Evolutionary conservation across 768 basidiomycete species (phyloP).

Genomic region (Suillus ampliporus): DNA sequence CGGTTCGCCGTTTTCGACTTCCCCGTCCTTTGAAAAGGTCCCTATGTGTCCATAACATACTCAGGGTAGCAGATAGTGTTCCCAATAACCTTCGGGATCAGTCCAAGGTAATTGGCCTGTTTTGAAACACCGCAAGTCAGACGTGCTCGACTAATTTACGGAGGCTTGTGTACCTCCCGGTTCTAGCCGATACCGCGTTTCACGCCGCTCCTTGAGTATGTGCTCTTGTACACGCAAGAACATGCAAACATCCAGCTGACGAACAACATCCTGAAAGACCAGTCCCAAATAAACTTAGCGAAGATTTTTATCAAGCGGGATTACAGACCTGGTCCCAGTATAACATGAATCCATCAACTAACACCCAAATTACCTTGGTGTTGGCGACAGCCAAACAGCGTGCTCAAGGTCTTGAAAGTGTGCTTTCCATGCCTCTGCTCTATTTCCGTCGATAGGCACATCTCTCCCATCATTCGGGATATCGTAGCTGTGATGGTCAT

Average conservation of each 20-base stretch:
- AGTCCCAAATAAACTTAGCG: neutral
- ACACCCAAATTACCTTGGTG: conserved; percentile 70
- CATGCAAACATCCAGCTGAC: conserved; percentile 75
- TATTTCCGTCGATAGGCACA: conserved; percentile 58
- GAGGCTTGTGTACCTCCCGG: conserved; percentile 71
- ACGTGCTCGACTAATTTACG: conserved; percentile 15
- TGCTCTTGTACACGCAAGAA: conserved; percentile 87
- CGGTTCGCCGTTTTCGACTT: conserved; percentile 73
- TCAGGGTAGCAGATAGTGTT: conserved; percentile 94
- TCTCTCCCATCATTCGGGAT: conserved; percentile 85
- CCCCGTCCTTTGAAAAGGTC: conserved; percentile 72
- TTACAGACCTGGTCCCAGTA: conserved; percentile 80
- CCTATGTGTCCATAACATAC: conserved; percentile 79
- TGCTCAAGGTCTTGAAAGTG: conserved; percentile 55
- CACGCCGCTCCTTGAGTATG: conserved; percentile 72
- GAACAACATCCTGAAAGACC: conserved; percentile 63
- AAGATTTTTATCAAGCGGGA: neutral
- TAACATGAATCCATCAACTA: conserved; percentile 93
- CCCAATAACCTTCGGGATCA: conserved; percentile 90
- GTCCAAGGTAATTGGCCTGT: conserved; percentile 85
- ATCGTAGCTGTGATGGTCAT: conserved; percentile 81
- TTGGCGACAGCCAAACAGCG: conserved; percentile 46
- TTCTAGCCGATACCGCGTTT: conserved; percentile 83
- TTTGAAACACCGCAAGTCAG: conserved; percentile 34
- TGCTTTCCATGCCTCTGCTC: conserved; percentile 53